Evolutionary conservation across 2,329 filamentous ascomycete genomes (phyloP).

Genomic region (Emmonsiellopsis sp.): DNA sequence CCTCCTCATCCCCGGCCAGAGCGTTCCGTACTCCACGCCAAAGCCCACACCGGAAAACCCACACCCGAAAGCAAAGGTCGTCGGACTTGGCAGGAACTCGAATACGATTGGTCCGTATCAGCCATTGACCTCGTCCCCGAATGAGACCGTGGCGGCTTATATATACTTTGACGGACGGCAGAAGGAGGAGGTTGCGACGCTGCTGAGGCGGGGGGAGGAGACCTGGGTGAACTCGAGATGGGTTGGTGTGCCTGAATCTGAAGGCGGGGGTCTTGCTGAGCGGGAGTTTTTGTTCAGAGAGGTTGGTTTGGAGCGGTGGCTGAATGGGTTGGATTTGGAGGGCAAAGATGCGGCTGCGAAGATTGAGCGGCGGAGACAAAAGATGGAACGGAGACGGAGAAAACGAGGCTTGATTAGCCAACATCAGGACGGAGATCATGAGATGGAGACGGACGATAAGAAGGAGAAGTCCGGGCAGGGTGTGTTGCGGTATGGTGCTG

Average conservation of each 20-base stretch:
- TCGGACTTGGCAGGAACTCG: slow-evolving; percentile 51
- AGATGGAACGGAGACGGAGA: slow-evolving; percentile 74
- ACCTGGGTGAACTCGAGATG: slow-evolving; percentile 98
- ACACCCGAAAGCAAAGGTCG: slow-evolving; percentile 70
- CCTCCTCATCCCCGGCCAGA: slow-evolving; percentile 74
- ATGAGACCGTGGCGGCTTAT: slow-evolving; percentile 96
- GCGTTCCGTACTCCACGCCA: slow-evolving; percentile 86
- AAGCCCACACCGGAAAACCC: slow-evolving; percentile 69
- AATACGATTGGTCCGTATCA: slow-evolving; percentile 71
- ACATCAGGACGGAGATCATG: slow-evolving; percentile 26
- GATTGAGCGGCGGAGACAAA: slow-evolving; percentile 52
- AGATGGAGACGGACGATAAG: slow-evolving; percentile 28
- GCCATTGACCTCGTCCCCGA: slow-evolving; percentile 81
- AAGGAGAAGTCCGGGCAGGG: slow-evolving; percentile 32
- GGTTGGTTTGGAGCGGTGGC: slow-evolving; percentile 89
- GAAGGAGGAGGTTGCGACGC: slow-evolving; percentile 94
- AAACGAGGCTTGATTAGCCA: slow-evolving; percentile 59
- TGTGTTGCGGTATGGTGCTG: slow-evolving; percentile 71
- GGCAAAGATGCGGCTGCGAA: slow-evolving; percentile 84
- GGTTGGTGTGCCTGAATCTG: slow-evolving; percentile 85
- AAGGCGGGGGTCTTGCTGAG: slow-evolving; percentile 90
- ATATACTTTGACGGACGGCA: slow-evolving; percentile 95
- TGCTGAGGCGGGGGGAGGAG: slow-evolving; percentile 85
- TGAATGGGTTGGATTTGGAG: slow-evolving; percentile 92
- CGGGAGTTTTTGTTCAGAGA: slow-evolving; percentile 95